Conservation (phyloP, 345 rosid genomes). For the Noccaea bulbosa region DNA sequence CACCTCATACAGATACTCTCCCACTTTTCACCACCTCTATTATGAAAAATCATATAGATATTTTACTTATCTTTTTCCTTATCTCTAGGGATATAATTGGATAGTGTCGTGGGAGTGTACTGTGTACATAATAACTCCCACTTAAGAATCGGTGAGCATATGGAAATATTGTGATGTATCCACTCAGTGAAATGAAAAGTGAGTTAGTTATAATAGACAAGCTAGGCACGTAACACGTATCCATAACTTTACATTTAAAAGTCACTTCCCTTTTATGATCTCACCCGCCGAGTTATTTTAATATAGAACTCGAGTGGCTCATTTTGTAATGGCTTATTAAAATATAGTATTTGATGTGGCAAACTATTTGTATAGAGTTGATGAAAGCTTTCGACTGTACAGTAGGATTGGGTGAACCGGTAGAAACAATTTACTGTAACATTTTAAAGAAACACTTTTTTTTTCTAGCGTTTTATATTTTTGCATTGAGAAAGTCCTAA, state of each 20-base stretch:
- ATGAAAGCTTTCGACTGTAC: background rate
- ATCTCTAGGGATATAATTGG: constrained; percentile 16
- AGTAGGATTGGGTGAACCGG: background rate
- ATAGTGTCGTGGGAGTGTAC: constrained; percentile 29
- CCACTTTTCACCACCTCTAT: background rate
- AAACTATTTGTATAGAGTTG: background rate
- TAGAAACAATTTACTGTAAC: background rate
- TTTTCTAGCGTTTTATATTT: background rate
- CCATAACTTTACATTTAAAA: constrained; percentile 9
- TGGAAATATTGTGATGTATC: constrained; percentile 11
- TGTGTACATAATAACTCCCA: constrained; percentile 36
- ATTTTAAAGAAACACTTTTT: no score
- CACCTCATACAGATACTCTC: constrained; percentile 31
- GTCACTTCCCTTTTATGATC: constrained; percentile 15
- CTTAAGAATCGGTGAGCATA: constrained; percentile 24
- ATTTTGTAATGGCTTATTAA: background rate
- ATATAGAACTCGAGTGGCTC: background rate
- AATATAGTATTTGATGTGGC: background rate
- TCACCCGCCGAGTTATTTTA: constrained; percentile 9
- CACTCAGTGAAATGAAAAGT: constrained; percentile 18
- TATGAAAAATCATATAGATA: background rate
- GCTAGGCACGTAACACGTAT: constrained; percentile 32
- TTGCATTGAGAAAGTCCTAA: background rate
- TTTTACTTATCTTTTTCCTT: background rate
- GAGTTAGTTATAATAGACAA: constrained; percentile 14